phyloP scores from a whole-genome alignment of 352 stramenopile genomes.

The Pythium chondricola region DNA sequence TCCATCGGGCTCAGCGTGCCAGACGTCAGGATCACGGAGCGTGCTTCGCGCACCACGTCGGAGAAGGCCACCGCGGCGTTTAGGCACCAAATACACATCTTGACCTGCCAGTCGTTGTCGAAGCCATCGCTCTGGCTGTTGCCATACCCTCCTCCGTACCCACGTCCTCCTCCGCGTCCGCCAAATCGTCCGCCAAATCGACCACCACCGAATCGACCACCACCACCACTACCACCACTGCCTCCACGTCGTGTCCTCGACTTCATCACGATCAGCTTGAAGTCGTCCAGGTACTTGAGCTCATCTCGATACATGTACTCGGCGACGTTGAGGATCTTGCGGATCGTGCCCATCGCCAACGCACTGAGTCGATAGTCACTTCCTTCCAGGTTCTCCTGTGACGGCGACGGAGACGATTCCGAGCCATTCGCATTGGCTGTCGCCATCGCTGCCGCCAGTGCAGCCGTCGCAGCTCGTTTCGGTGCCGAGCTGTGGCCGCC shows the following conservation, averaged over 20 bases:
- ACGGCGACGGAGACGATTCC: too few species aligned
- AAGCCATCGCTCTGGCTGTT: constrained; percentile 17
- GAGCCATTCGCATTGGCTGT: too few species aligned
- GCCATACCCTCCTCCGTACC: constrained; percentile 1
- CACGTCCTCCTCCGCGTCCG: not conserved
- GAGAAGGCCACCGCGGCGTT: constrained; percentile 81
- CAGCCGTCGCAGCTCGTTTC: too few species aligned
- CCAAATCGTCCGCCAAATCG: too few species aligned
- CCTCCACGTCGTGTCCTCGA: constrained; percentile 25
- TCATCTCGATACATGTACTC: constrained; percentile 80
- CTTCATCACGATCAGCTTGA: constrained; percentile 61
- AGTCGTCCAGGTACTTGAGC: constrained; percentile 78
- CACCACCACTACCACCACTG: too few species aligned
- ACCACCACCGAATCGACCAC: too few species aligned
- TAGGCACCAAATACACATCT: constrained; percentile 84
- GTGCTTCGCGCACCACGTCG: constrained; percentile 55
- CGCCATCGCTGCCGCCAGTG: too few species aligned
- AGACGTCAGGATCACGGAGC: constrained; percentile 78
- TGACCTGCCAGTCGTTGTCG: constrained; percentile 40
- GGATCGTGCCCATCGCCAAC: constrained; percentile 47
- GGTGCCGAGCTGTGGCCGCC: not conserved
- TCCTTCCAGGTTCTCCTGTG: constrained; percentile 19
- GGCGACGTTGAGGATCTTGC: constrained; percentile 56
- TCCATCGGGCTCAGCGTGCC: constrained; percentile 85
- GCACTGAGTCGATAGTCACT: constrained; percentile 27